Evolutionary conservation across 495 filamentous ascomycete genomes (phyloP), one percentile per base, ranked within the genome.

Genomic region (Emericellopsis terricola): DNA sequence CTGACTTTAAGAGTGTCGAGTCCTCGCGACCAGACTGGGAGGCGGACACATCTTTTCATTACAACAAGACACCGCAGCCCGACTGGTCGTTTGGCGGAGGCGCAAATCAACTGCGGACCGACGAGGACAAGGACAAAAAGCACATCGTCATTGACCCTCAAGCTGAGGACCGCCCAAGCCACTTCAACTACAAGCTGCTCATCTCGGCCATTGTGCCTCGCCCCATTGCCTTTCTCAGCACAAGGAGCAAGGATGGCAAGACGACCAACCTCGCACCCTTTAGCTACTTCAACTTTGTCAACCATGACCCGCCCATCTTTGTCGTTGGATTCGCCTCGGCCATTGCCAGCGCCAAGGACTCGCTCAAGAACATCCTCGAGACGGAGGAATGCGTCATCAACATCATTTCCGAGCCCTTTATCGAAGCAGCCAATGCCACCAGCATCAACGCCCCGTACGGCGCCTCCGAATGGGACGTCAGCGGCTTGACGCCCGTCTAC

Each of bases 221-320:
- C 15, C 89, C 87, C 30, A 66, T 74, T 41, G 68, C 60, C 28
- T 65, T 74, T 45, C 46, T 72, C 3, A 67, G 60, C 0, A 66
- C 69, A 17, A 42, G 50, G 34, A 58, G 59, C 16, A 38, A 52
- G 15, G 61, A 65, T 28, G 55, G 40, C 64, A 62, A 3, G 11
- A 19, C 17, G 8, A 42, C 45, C 13, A 96, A 96, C 53, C 65
- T 96, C 4, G 79, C 87, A 1, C 86, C 85, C 0, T 93, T 86
- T 60, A 76, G 68, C 41, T 94, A 89, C 59, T 77, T 82, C 40
- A 69, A 82, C 38, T 48, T 94, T 8, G 67, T 94, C 42, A 74
- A 75, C 46, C 82, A 91, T 48, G 87, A 94, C 50, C 87, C 89
- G 2, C 89, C 89, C 1, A 60, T 93, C 18, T 91, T 96, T 56